Evolutionary conservation across 306 rosid species (phyloP), one percentile per base, ranked within the genome.

Genomic region (Nissolia schottii): DNA sequence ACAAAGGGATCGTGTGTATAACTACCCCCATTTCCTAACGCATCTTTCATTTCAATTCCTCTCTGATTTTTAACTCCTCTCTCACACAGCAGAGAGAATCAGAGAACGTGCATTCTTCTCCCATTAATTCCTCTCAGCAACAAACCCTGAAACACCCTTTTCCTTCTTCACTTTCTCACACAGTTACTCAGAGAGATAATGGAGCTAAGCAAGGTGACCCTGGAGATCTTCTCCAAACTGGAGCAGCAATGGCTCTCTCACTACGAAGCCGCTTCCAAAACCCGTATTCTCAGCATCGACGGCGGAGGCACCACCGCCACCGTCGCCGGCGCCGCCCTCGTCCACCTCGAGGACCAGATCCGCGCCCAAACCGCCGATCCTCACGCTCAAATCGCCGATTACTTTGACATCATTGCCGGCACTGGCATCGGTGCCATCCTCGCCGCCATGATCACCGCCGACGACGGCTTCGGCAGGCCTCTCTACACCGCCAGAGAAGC

Each of bases 181-280:
- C 56, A 55, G 5, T 7, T 13, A 14, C 7, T 29, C 25, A 64
- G 18, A n/a, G 6, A 28, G 3, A 1, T 5, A 61, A 91, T 92
- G 99, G 99, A 95, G 77, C 85, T 91, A 13, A 88, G 96, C 68
- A 79, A 89, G 63, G 89, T 87, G 0, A 95, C 97, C 1, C 54
- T 91, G 2, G 96, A 95, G 89, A 95, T 95, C 91, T 95, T 95
- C 81, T 77, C 96, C 48, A 91, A 91, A 76, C 88, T 95, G 0
- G 99, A 95, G 80, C 96, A 91, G 53, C 85, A 91, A 81, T 95
- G 99, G 97, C 97, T 95, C 54, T 95, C 99, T 0, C 96, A 87
- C 85, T 85, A 83, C 50, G 81, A 86, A 74, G 16, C 77, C 70
- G 18, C 88, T 2, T 41, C 74, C 79, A 91, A 86, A 89, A 86